A percentile compares a stretch with the other conserved stretches of the same genome.
Evolutionary conservation across 2,329 filamentous ascomycete species (phyloP).

Genomic region (Cladosporium halotolerans): DNA sequence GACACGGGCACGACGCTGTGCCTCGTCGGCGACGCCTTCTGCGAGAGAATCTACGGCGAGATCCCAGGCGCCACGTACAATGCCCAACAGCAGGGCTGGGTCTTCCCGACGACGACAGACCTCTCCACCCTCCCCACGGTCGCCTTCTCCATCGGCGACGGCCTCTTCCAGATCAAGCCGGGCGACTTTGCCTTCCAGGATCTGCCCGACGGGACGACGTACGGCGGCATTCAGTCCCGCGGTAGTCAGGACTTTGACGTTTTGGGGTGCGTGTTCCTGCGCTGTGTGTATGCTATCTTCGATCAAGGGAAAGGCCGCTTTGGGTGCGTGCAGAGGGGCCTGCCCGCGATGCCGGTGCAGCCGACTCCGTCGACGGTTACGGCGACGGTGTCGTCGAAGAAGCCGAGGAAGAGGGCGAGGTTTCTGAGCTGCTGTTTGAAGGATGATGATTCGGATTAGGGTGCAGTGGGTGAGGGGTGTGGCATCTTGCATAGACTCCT

Average conservation of each 20-base stretch:
- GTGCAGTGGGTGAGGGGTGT: neutral
- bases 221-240: constrained; percentile 60
- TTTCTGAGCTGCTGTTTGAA: neutral
- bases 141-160: constrained; percentile 57
- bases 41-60: constrained; percentile 55
- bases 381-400: neutral
- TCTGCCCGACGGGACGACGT: constrained; percentile 50
- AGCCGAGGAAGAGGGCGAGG: neutral
- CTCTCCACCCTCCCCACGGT: constrained; percentile 53
- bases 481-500: too few relatives aligned
- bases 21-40: constrained; percentile 56
- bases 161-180: constrained; percentile 55
- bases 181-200: constrained; percentile 56
- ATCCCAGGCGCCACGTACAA: constrained; percentile 54
- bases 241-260: constrained; percentile 57
- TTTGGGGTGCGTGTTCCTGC: constrained; percentile 43
- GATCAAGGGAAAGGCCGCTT: constrained; percentile 41
- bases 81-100: constrained; percentile 53
- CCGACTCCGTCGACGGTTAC: neutral
- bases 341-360: neutral
- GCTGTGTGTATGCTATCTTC: constrained; percentile 60
- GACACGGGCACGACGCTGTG: constrained; percentile 67
- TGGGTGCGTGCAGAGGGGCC: constrained; percentile 14
- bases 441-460: neutral
- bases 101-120: constrained; percentile 52